These are phyloP conservation scores for Candida sakaeoensis DNA, from an alignment of 805 yeast genomes.

Conservation along the genomic window DNA sequence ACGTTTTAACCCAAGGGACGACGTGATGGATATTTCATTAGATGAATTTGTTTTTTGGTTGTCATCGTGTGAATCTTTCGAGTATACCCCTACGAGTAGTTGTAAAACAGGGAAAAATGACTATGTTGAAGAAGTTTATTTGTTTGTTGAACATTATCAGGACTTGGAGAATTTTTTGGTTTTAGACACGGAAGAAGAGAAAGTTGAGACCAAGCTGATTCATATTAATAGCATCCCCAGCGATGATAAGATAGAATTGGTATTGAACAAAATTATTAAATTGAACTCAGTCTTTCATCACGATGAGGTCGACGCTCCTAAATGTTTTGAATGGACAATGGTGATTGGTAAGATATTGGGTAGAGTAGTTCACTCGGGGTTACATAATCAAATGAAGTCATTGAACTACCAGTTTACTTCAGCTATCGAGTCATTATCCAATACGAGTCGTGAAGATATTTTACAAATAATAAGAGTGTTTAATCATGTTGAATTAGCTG, in stretches of 20 bases:
- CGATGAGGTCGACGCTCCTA: neutral
- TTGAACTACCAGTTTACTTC: constrained; percentile 15
- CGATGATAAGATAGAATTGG: neutral
- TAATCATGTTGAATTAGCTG: neutral
- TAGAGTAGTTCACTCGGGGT: neutral
- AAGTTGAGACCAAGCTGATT: no score
- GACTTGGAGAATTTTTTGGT: constrained; percentile 6
- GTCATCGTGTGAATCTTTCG: constrained; percentile 21
- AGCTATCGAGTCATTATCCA: constrained; percentile 10
- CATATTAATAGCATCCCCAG: constrained; percentile 2
- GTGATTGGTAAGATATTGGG: neutral
- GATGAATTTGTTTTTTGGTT: constrained; percentile 43
- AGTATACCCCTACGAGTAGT: neutral
- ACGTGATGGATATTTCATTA: constrained; percentile 1
- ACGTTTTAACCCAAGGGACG: constrained; percentile 8
- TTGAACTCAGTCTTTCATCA: constrained; percentile 2
- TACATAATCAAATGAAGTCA: constrained; percentile 11
- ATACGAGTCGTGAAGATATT: constrained; percentile 5
- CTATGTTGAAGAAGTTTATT: constrained; percentile 1
- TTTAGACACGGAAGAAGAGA: neutral
- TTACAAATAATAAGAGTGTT: constrained; percentile 9
- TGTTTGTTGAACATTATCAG: constrained; percentile 5
- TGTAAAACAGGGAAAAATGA: neutral
- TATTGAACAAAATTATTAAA: constrained; percentile 3
- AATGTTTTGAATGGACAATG: constrained; percentile 8